Conservation (phyloP, 768 basidiomycete species). For the Xerocomellus chrysenteron region DNA sequence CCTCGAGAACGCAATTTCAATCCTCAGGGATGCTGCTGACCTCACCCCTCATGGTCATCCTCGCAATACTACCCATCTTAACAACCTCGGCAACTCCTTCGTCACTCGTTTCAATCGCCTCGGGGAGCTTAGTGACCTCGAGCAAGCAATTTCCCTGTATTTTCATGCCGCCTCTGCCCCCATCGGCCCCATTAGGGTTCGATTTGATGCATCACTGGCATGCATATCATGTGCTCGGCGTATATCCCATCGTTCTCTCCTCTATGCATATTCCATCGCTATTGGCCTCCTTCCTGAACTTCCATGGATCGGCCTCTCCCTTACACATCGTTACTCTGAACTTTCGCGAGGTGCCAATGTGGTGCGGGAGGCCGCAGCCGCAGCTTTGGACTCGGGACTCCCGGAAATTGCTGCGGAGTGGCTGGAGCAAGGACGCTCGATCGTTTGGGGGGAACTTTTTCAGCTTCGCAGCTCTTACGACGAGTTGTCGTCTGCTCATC, state of each 20-base stretch:
- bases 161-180: no score
- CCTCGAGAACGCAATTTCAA: no score
- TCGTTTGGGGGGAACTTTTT: not conserved
- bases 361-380: not conserved
- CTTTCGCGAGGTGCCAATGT: not conserved
- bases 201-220: not conserved
- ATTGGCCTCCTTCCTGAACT: constrained; percentile 20
- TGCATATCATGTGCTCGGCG: not conserved
- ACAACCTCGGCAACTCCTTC: no score
- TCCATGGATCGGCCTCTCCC: constrained; percentile 14
- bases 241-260: constrained; percentile 5
- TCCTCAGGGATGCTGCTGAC: no score
- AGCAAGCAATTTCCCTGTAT: not conserved
- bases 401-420: constrained; percentile 4
- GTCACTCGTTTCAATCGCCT: not conserved
- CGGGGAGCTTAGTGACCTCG: not conserved
- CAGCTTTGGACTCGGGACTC: not conserved
- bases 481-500: not conserved
- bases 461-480: not conserved
- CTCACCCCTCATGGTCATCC: no score
- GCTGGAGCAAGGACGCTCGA: constrained; percentile 12
- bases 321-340: constrained; percentile 15
- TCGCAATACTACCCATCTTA: no score
- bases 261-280: constrained; percentile 16
- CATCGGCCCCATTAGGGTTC: no score